phyloP scores from a whole-genome alignment of 352 stramenopile genomes.

The Aphanomyces euteiches region DNA sequence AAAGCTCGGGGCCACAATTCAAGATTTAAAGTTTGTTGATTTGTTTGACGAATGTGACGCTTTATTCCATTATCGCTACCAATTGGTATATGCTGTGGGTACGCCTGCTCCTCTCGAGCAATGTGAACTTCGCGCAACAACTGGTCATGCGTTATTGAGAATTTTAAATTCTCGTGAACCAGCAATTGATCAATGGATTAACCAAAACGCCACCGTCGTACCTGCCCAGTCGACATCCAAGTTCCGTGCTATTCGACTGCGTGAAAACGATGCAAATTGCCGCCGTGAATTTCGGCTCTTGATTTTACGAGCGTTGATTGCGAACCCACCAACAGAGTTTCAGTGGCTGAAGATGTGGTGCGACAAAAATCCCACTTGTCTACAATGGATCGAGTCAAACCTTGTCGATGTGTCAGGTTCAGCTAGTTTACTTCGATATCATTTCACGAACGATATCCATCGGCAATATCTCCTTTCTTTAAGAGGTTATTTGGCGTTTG shows the following conservation, averaged over 20 bases:
- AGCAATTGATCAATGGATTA: constrained; percentile 33
- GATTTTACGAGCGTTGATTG: not conserved
- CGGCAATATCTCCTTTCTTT: constrained; percentile 50
- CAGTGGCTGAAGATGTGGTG: not conserved
- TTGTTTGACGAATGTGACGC: constrained; percentile 88
- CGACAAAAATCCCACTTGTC: not conserved
- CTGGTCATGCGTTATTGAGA: constrained; percentile 49
- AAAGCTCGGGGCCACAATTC: constrained; percentile 42
- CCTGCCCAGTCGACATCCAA: not conserved
- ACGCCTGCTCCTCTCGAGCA: constrained; percentile 41
- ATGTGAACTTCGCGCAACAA: constrained; percentile 51
- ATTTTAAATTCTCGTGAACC: constrained; percentile 40
- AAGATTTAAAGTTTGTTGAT: constrained; percentile 56
- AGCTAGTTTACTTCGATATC: constrained; percentile 29
- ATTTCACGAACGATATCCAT: constrained; percentile 6
- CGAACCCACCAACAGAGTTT: not conserved
- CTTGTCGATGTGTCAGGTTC: constrained; percentile 37
- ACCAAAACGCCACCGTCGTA: not conserved
- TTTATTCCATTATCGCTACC: constrained; percentile 81
- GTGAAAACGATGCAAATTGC: not conserved
- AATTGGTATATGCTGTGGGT: constrained; percentile 85
- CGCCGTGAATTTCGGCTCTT: not conserved
- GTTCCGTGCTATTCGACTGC: not conserved
- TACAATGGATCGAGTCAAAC: not conserved
- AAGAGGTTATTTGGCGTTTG: constrained; percentile 69